phyloP scores from a whole-genome alignment of 1,139 yeast species.

The Lodderomyces pseudojiufengensis region DNA sequence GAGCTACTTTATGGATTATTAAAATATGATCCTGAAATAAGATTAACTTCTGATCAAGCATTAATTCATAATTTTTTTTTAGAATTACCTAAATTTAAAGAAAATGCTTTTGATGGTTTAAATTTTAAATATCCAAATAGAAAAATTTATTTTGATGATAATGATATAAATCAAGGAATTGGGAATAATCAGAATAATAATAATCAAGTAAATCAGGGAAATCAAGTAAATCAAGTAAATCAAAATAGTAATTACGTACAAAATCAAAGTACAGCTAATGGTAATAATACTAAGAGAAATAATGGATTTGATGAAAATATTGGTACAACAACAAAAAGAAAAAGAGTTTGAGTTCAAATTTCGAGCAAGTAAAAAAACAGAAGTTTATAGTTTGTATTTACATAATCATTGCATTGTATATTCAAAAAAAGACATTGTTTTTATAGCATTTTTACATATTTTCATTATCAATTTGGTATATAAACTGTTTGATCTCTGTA shows the following conservation, averaged over 20 bases:
- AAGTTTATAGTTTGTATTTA: too few species aligned
- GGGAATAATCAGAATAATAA: neutral
- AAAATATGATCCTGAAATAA: slow-evolving; percentile 77
- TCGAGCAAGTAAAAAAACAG: too few species aligned
- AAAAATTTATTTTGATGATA: slow-evolving; percentile 74
- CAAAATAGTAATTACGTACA: too few species aligned
- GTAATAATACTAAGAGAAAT: too few species aligned
- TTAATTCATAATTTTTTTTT: slow-evolving; percentile 72
- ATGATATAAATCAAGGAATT: slow-evolving; percentile 46
- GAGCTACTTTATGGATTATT: slow-evolving; percentile 61
- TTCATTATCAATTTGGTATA: too few species aligned
- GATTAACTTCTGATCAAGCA: slow-evolving; percentile 72
- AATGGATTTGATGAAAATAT: slow-evolving; percentile 2
- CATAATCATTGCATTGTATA: too few species aligned
- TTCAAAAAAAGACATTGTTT: too few species aligned
- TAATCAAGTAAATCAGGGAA: too few species aligned
- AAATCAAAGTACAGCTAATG: too few species aligned
- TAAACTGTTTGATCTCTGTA: too few species aligned
- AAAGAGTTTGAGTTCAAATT: neutral
- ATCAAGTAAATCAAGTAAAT: too few species aligned
- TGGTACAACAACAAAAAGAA: slow-evolving; percentile 1
- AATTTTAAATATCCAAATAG: slow-evolving; percentile 65
- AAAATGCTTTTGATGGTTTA: slow-evolving; percentile 67
- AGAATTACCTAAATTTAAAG: slow-evolving; percentile 62
- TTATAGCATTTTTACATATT: too few species aligned